Evolutionary conservation across 352 stramenopile genomes (phyloP), one percentile per base, ranked within the genome.

Genomic region (Globisporangium acanthophoron): DNA sequence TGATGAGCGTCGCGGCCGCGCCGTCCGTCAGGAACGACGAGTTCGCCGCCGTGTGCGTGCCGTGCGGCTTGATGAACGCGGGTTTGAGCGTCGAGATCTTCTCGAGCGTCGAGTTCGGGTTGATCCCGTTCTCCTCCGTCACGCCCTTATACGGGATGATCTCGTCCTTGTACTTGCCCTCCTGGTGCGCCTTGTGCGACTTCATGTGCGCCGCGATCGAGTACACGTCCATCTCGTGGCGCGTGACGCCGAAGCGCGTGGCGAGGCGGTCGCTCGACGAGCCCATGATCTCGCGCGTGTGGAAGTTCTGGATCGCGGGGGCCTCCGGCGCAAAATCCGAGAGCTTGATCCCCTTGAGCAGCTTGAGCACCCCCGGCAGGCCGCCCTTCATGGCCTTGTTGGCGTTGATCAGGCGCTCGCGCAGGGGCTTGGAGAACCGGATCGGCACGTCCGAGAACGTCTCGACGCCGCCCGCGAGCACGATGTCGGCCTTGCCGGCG

Each of bases 261-360:
- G 89, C 77, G 4, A 99, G 77, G 31, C 96, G 89, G 80, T 99
- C 97, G 49, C 80, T 97, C 21, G 80, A 97, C 53, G 98, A 95
- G n/a, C 97, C 97, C 97, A 99, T 99, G 29, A 99, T 88, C 75
- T 99, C 97, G 45, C 92, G 95, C 13, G 97, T 99, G 56, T 97
- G 98, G 71, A 98, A 99, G 76, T 99, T 99, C 53, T 97, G 92
- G 74, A 99, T 99, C 3, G 96, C 96, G 3, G 97, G 97, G 0
- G 96, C 94, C 56, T 99, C 97, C 1, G 97, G 88, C 3, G 83
- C 80, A 57, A 95, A 74, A 59, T 97, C 90, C 52, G 83, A 81
- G 52, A 94, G 67, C 70, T 97, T 98, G 18, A 99, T 80, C 21
- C 96, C 96, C 67, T 98, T 96, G 8, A 98, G 62, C 43, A 99